Conservation (phyloP, 345 rosid species). For the Microthlaspi erraticum region DNA sequence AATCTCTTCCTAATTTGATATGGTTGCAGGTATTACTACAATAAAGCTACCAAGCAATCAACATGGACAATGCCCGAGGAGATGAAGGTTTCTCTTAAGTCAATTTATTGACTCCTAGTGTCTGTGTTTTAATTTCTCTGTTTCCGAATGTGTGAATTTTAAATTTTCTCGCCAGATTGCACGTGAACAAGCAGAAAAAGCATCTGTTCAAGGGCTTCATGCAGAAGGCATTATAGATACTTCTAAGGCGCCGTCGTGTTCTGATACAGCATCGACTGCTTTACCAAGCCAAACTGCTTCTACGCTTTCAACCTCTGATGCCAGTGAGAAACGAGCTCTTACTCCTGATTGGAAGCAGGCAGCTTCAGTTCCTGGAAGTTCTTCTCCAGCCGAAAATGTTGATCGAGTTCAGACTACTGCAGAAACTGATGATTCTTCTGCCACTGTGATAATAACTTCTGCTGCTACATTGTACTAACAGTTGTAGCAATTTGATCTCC, state of each 20-base stretch:
- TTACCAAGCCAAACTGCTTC: constrained; percentile 62
- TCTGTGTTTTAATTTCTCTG: constrained; percentile 19
- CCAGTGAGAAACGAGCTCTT: constrained; percentile 43
- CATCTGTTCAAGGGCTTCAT: constrained; percentile 46
- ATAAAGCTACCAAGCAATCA: constrained; percentile 85
- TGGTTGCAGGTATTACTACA: constrained; percentile 75
- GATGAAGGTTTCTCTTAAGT: constrained; percentile 65
- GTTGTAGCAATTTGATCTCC: constrained; percentile 40
- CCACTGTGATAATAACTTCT: constrained; percentile 41
- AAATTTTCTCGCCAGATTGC: constrained; percentile 65
- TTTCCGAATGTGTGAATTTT: constrained; percentile 22
- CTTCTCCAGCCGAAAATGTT: constrained; percentile 45
- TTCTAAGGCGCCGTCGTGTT: constrained; percentile 47
- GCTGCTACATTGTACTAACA: constrained; percentile 54
- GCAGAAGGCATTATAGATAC: constrained; percentile 46
- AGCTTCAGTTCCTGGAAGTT: constrained; percentile 47
- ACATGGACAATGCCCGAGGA: constrained; percentile 93
- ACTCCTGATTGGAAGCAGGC: constrained; percentile 49
- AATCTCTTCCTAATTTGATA: constrained; percentile 31
- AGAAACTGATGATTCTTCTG: constrained; percentile 55
- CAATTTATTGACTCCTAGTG: constrained; percentile 17
- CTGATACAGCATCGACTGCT: constrained; percentile 51
- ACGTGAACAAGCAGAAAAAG: constrained; percentile 68
- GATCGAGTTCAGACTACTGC: constrained; percentile 50
- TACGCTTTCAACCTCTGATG: constrained; percentile 50